phyloP scores from a whole-genome alignment of 1,284 basidiomycete species.

The Fomitopsis schrenkii region DNA sequence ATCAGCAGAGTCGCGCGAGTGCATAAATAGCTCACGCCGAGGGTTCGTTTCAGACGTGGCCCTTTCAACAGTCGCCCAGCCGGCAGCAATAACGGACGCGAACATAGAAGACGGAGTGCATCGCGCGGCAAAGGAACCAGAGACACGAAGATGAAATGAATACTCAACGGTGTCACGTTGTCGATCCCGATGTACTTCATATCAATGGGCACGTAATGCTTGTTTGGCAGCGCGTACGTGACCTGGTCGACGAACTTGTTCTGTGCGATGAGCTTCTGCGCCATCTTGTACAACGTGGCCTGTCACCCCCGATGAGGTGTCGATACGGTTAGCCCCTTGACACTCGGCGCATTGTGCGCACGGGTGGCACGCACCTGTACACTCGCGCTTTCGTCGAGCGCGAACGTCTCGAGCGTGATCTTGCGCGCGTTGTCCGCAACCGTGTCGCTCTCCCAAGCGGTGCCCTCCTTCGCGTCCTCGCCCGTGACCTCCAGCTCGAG shows the following conservation, averaged over 20 bases:
- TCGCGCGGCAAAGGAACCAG: not conserved
- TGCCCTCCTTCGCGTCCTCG: slow-evolving; percentile 42
- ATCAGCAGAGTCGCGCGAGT: not conserved
- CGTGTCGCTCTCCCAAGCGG: slow-evolving; percentile 56
- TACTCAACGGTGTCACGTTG: slow-evolving; percentile 43
- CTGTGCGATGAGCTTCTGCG: slow-evolving; percentile 63
- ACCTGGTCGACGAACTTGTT: slow-evolving; percentile 62
- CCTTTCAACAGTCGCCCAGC: not conserved
- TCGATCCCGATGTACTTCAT: slow-evolving; percentile 62
- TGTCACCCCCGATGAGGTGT: slow-evolving; percentile 24
- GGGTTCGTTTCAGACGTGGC: not conserved
- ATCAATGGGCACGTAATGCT: slow-evolving; percentile 86
- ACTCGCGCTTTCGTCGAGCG: slow-evolving; percentile 83
- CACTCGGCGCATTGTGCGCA: not conserved
- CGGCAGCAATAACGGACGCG: not conserved
- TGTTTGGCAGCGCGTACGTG: slow-evolving; percentile 85
- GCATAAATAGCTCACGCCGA: not conserved
- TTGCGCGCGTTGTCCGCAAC: slow-evolving; percentile 57
- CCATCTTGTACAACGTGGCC: slow-evolving; percentile 93
- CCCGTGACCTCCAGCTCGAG: slow-evolving; percentile 36
- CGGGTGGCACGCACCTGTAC: slow-evolving; percentile 64
- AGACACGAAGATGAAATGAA: slow-evolving; percentile 5
- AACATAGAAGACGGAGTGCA: not conserved
- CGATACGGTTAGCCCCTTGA: not conserved
- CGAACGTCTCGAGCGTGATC: slow-evolving; percentile 81